These are phyloP conservation scores for Arthroderma sp. DNA, from an alignment of 2,329 filamentous ascomycete genomes.

Conservation along the genomic window DNA sequence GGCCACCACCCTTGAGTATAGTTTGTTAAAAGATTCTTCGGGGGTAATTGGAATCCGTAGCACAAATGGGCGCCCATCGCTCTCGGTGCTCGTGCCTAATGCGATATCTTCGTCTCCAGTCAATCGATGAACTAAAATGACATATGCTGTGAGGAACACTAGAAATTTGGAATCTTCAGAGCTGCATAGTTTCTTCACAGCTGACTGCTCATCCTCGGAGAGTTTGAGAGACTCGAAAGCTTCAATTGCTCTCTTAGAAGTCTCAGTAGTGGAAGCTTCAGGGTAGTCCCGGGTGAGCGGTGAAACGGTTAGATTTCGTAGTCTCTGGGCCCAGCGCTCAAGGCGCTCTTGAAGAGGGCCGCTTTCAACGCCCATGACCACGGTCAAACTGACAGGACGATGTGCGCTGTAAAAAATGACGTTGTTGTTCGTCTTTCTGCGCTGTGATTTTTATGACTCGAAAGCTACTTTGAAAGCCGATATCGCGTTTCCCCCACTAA, in stretches of 20 bases:
- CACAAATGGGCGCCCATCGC: slow-evolving; percentile 34
- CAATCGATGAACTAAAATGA: slow-evolving; percentile 32
- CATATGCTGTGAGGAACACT: slow-evolving; percentile 31
- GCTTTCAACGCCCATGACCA: slow-evolving; percentile 6
- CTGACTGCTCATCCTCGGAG: slow-evolving; percentile 22
- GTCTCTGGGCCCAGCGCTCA: slow-evolving; percentile 28
- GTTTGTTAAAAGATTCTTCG: slow-evolving; percentile 28
- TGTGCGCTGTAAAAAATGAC: not conserved
- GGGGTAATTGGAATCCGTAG: slow-evolving; percentile 29
- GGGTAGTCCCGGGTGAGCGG: slow-evolving; percentile 34
- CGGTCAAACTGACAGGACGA: not conserved
- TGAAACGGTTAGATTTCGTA: slow-evolving; percentile 31
- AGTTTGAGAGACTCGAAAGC: slow-evolving; percentile 30
- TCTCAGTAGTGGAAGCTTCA: slow-evolving; percentile 18
- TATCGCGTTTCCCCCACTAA: not conserved
- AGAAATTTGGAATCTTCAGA: slow-evolving; percentile 22
- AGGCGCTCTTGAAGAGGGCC: slow-evolving; percentile 26
- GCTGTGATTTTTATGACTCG: not conserved
- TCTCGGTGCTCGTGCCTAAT: slow-evolving; percentile 30
- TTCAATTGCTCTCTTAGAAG: slow-evolving; percentile 27
- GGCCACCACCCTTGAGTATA: slow-evolving; percentile 29
- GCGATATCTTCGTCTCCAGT: slow-evolving; percentile 39
- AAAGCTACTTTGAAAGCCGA: not conserved
- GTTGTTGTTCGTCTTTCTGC: not conserved
- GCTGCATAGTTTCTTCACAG: slow-evolving; percentile 24